Evolutionary conservation across 352 stramenopile species (phyloP), one percentile per base, ranked within the genome.

Genomic region (Globisporangium recalcitrans): DNA sequence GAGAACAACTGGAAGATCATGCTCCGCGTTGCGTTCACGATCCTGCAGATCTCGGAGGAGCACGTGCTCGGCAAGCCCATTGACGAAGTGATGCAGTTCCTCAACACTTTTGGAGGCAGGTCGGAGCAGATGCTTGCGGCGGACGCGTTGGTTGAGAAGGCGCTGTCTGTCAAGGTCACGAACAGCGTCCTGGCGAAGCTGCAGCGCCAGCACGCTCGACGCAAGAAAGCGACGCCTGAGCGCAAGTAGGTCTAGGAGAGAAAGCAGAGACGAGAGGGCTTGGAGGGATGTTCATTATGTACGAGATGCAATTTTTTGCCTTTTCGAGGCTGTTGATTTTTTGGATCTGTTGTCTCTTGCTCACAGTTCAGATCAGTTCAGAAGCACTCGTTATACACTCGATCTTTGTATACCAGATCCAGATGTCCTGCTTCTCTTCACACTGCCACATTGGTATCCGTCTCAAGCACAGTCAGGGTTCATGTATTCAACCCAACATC

Each of bases 1-100:
- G 86, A 95, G 42, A 90, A 87, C 59, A 93, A 77, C 66, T 93
- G 79, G 80, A 95, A 95, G 72, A 91, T 95, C 32, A 71, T 93
- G 66, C 69, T 91, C 29, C 84, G 86, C 42, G 66, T 84, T n/a
- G 72, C 86, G 1, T 56, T 95, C 3, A 80, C 83, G 24, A 42
- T 95, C 52, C 57, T 95, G 29, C 74, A 91, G 59, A 58, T 92
- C 11, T 82, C 84, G 9, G 73, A 90, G 26, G 60, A 75, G 8
- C 72, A 83, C 60, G 80, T 95, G 7, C 65, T 85, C 49, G 65
- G 72, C 24, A 83, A 87, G 51, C 70, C 76, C 2, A 94, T 93
- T 42, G 86, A 95, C 65, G 73, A 92, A 59, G 78, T 93, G 32
- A 95, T 93, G 81, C 74, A 87, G 61, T 92, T 93, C 56, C 86